These are phyloP conservation scores for Pseudohalonectria lignicola DNA, from an alignment of 2,329 filamentous ascomycete species.

Conservation along the genomic window DNA sequence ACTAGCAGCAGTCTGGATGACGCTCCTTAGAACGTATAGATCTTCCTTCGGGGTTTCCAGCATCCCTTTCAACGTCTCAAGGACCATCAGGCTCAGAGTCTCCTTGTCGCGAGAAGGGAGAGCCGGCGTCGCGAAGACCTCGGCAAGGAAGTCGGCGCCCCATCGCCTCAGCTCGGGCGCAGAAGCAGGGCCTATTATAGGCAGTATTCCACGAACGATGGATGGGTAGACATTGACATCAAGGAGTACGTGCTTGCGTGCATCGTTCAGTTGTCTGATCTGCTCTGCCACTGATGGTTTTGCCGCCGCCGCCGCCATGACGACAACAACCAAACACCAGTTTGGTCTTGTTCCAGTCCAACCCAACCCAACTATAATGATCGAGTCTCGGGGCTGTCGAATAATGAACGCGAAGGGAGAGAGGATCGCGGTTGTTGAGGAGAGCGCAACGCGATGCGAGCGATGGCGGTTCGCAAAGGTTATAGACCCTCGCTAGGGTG, in stretches of 20 bases:
- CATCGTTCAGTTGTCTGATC: constrained; percentile 79
- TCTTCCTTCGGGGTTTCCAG: constrained; percentile 67
- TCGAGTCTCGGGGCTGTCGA: no score
- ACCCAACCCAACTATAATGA: no score
- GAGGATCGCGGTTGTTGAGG: neutral
- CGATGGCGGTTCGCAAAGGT: no score
- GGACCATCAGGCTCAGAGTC: constrained; percentile 62
- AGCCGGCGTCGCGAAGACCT: constrained; percentile 89
- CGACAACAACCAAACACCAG: no score
- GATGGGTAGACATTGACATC: constrained; percentile 84
- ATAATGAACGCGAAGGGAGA: neutral
- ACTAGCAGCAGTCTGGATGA: constrained; percentile 81
- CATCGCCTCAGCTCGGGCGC: constrained; percentile 80
- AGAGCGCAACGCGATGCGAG: no score
- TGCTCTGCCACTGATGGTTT: constrained; percentile 56
- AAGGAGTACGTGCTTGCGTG: constrained; percentile 77
- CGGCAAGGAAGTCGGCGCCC: constrained; percentile 91
- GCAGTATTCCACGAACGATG: constrained; percentile 87
- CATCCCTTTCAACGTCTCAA: constrained; percentile 65
- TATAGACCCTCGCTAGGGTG: no score
- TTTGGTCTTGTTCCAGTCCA: no score
- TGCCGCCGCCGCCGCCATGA: neutral
- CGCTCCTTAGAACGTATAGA: constrained; percentile 68
- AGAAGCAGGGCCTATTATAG: constrained; percentile 69
- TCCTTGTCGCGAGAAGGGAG: constrained; percentile 70